Base-by-base conservation (phyloP, 2,329 filamentous ascomycete species). In the Ceratocystis smalleyi region DNA sequence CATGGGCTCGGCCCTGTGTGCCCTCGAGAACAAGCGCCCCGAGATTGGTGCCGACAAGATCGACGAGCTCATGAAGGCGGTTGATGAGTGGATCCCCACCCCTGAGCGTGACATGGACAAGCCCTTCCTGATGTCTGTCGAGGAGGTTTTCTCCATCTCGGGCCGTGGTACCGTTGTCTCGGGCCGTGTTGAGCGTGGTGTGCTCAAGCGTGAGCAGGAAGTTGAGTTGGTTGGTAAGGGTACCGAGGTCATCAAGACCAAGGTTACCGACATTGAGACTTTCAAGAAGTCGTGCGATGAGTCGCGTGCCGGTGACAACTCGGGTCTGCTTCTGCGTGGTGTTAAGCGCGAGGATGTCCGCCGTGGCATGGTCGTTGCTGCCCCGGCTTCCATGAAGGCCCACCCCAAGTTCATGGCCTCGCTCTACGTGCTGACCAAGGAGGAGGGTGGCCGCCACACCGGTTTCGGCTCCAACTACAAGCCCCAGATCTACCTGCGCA, bases 211-310 rank as follows among this genome's bases (percentile, higher is more conserved):
- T 77, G 94, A 99, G 75, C 82, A 86, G 68, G 94, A 99, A 74
- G 85, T 99, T 69, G 94, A 99, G 81, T 83, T 99, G 69, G 83
- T 99, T 67, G 94, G 94, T 74, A 95, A 94, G 81, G 85, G 86
- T 70, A 77, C 78, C 65, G 82, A 85, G 57, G 78, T 89, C 69
- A 89, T 97, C 81, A 96, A 95, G 85, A 97, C 94, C 77, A 97
- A 96, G 83, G 92, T 99, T 69, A 99, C 94, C 73, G 95, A 99
- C 74, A 97, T 99, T 70, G 94, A 99, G 82, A 99, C 92, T 69
- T 99, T 99, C 83, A 96, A 97, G 84, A 99, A 99, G 84, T 95
- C 91, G 61, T 97, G 94, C 77, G 91, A 96, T 66, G 90, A 96
- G 78, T 95, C 92, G 66, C 85, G 89, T 71, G 94, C 94, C 68